These are phyloP conservation scores for Alternaria burnsii DNA, from an alignment of 2,329 filamentous ascomycete genomes.

Conservation along the genomic window DNA sequence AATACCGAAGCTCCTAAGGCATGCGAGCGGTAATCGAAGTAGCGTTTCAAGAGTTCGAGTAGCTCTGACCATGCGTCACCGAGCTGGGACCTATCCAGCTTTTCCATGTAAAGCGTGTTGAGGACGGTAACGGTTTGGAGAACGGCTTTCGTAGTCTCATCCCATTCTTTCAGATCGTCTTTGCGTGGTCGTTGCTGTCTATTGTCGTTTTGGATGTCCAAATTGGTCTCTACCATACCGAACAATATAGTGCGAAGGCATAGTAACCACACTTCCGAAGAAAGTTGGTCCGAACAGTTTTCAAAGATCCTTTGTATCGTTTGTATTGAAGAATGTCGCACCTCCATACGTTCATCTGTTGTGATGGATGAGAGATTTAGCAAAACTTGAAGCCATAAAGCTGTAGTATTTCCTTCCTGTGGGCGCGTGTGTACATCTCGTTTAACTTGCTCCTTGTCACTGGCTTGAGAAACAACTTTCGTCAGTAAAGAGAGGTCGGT, in stretches of 20 bases:
- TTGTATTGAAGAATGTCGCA: slow-evolving; percentile 88
- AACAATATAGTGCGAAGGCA: slow-evolving; percentile 85
- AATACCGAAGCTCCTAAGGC: slow-evolving; percentile 55
- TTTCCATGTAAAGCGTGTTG: slow-evolving; percentile 77
- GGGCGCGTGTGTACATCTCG: slow-evolving; percentile 67
- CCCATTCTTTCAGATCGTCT: slow-evolving; percentile 44
- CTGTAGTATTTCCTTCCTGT: slow-evolving; percentile 70
- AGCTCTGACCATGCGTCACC: slow-evolving; percentile 78
- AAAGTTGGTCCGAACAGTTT: slow-evolving; percentile 83
- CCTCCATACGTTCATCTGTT: slow-evolving; percentile 74
- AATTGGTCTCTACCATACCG: slow-evolving; percentile 73
- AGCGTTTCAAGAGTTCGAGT: slow-evolving; percentile 70
- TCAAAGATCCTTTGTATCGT: slow-evolving; percentile 92
- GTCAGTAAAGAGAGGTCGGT: slow-evolving; percentile 53
- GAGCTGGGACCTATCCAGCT: slow-evolving; percentile 73
- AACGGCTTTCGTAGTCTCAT: slow-evolving; percentile 52
- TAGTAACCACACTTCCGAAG: slow-evolving; percentile 80
- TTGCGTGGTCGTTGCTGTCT: slow-evolving; percentile 20
- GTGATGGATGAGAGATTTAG: slow-evolving; percentile 76
- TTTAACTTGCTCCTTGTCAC: slow-evolving; percentile 62
- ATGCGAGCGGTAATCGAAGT: slow-evolving; percentile 52
- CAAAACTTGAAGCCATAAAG: slow-evolving; percentile 81
- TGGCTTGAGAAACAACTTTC: slow-evolving; percentile 21
- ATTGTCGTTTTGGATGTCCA: slow-evolving; percentile 36
- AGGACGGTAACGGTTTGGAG: slow-evolving; percentile 59